Evolutionary conservation across 352 stramenopile species (phyloP).

Genomic region (Phytopythium oedochilum): DNA sequence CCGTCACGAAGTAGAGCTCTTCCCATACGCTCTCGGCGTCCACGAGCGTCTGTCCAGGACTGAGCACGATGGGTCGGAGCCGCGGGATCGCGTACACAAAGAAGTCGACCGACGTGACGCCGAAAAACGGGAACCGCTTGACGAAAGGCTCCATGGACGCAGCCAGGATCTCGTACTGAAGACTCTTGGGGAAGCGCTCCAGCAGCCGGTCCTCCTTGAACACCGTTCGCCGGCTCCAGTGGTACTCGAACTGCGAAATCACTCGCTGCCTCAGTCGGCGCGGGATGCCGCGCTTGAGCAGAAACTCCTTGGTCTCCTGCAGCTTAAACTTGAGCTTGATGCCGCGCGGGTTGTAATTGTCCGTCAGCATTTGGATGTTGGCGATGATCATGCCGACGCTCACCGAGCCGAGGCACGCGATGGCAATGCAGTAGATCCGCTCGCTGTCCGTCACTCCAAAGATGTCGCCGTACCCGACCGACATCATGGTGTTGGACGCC

Average conservation of each 20-base stretch:
- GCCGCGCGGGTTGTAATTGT: slow-evolving; percentile 86
- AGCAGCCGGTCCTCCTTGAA: slow-evolving; percentile 74
- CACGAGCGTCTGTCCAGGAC: slow-evolving; percentile 51
- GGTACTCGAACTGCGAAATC: slow-evolving; percentile 80
- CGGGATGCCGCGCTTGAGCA: slow-evolving; percentile 64
- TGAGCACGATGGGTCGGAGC: slow-evolving; percentile 58
- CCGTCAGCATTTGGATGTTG: slow-evolving; percentile 90
- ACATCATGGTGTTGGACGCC: slow-evolving; percentile 93
- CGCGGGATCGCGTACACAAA: slow-evolving; percentile 63
- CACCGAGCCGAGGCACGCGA: slow-evolving; percentile 79
- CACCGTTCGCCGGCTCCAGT: slow-evolving; percentile 64
- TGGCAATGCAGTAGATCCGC: slow-evolving; percentile 80
- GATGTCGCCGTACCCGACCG: slow-evolving; percentile 90
- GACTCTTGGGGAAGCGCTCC: slow-evolving; percentile 53
- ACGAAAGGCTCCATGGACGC: slow-evolving; percentile 77
- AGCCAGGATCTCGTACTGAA: slow-evolving; percentile 78
- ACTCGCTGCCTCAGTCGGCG: slow-evolving; percentile 56
- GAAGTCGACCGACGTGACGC: slow-evolving; percentile 68
- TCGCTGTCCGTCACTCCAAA: slow-evolving; percentile 75
- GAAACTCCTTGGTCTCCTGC: slow-evolving; percentile 77
- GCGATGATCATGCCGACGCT: slow-evolving; percentile 91
- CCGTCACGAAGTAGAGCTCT: slow-evolving; percentile 72
- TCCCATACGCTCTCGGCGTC: slow-evolving; percentile 80
- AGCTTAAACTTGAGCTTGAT: slow-evolving; percentile 72
- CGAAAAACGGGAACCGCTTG: slow-evolving; percentile 73